Conservation (phyloP, 208 protist species). For the Trypanosoma scelopori region DNA sequence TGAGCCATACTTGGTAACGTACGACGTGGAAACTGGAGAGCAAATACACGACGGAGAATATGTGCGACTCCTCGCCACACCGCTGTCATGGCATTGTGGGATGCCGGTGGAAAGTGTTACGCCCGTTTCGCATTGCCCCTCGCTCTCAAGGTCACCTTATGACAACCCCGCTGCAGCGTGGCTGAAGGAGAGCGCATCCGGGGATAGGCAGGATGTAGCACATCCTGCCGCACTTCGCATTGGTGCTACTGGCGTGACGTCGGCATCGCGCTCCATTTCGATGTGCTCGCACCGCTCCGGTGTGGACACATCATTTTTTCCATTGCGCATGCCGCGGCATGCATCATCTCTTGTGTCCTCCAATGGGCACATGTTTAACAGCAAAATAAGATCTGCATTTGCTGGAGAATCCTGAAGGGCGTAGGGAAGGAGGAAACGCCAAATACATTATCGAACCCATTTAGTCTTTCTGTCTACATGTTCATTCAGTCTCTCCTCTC, state of each 20-base stretch:
- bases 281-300: constrained; percentile 1
- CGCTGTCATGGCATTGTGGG: neutral
- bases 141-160: neutral
- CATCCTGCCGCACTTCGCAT: constrained; percentile 4
- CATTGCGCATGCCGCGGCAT: neutral
- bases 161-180: neutral
- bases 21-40: constrained; percentile 2
- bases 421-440: too few species aligned
- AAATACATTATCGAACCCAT: constrained; percentile 1
- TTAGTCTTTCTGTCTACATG: constrained; percentile 30
- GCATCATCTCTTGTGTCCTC: constrained; percentile 6
- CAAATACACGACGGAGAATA: neutral
- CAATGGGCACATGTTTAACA: neutral
- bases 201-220: neutral
- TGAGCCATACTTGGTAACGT: constrained; percentile 4
- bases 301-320: neutral
- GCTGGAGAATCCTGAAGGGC: neutral
- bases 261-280: constrained; percentile 4
- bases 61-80: neutral
- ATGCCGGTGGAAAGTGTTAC: neutral
- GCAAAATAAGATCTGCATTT: neutral
- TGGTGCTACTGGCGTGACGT: neutral
- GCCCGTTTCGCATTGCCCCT: neutral
- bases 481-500: neutral
- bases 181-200: neutral